Conservation (phyloP, 202 grass and related monocot species). For the Dendrocalamus latiflorus region DNA sequence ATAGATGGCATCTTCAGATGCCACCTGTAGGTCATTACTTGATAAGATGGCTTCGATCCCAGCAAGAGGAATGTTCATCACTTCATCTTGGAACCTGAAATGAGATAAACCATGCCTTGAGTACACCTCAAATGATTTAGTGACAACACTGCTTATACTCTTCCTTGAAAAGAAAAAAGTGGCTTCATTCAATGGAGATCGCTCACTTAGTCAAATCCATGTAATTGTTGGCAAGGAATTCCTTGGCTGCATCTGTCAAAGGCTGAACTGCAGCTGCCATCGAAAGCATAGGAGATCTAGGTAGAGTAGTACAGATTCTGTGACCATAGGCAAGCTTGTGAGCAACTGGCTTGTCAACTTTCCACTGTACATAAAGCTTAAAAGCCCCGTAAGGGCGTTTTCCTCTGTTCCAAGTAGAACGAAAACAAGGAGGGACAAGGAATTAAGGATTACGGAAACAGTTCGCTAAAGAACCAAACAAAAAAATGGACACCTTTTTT, state of each 20-base stretch:
- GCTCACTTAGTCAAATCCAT: constrained; percentile 87
- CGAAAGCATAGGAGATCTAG: constrained; percentile 72
- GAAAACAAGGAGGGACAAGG: neutral
- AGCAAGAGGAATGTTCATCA: no score
- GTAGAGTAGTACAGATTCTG: constrained; percentile 83
- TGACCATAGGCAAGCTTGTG: constrained; percentile 74
- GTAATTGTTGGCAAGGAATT: constrained; percentile 74
- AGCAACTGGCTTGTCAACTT: constrained; percentile 82
- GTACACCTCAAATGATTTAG: neutral
- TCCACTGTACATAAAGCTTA: constrained; percentile 93
- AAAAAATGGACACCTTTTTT: neutral
- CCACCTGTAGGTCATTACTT: no score
- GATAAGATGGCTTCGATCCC: no score
- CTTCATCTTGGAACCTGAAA: constrained; percentile 91
- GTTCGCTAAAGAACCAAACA: neutral
- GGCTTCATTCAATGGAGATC: neutral
- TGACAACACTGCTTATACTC: neutral
- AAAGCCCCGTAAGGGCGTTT: constrained; percentile 72
- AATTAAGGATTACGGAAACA: neutral
- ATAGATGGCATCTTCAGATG: constrained; percentile 90
- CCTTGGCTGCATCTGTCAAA: constrained; percentile 67
- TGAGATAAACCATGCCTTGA: constrained; percentile 5
- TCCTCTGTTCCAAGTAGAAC: constrained; percentile 66
- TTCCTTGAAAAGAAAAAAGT: neutral
- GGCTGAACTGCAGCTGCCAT: constrained; percentile 73